These are phyloP conservation scores for Dysphania ambrosioides DNA, from an alignment of 148 eudicot genomes.

Conservation along the genomic window DNA sequence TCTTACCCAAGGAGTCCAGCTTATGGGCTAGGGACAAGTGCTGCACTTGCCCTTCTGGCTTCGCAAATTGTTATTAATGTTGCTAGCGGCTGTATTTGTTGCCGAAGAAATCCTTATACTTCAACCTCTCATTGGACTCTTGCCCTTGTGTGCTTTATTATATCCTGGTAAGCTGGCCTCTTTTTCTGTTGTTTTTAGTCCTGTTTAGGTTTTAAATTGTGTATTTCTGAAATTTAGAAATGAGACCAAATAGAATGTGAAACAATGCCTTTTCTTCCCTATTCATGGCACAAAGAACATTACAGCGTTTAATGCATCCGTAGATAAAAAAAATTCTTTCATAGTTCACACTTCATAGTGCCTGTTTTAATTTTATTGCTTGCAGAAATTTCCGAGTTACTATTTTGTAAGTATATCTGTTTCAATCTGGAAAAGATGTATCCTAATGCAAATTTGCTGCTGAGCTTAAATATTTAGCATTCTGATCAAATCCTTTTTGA, in stretches of 20 bases:
- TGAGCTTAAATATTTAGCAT: no score
- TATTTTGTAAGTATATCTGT: neutral
- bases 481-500: no score
- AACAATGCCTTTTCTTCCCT: neutral
- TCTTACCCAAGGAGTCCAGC: slow-evolving; percentile 82
- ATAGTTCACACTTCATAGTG: neutral
- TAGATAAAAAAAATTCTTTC: neutral
- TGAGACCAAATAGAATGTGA: neutral
- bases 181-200: neutral
- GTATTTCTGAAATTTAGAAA: neutral
- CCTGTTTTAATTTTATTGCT: neutral
- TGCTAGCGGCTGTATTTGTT: slow-evolving; percentile 73
- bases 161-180: slow-evolving; percentile 78
- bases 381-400: neutral
- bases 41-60: slow-evolving; percentile 62
- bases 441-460: neutral
- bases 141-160: slow-evolving; percentile 62
- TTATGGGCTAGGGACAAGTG: slow-evolving; percentile 58
- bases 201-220: neutral
- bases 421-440: no score
- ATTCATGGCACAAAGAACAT: neutral
- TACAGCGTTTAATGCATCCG: no score
- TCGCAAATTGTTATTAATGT: slow-evolving; percentile 61
- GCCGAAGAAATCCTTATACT: slow-evolving; percentile 50
- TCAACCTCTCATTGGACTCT: slow-evolving; percentile 49